Evolutionary conservation across 345 rosid species (phyloP).

Genomic region (Euphorbia pulcherrima): DNA sequence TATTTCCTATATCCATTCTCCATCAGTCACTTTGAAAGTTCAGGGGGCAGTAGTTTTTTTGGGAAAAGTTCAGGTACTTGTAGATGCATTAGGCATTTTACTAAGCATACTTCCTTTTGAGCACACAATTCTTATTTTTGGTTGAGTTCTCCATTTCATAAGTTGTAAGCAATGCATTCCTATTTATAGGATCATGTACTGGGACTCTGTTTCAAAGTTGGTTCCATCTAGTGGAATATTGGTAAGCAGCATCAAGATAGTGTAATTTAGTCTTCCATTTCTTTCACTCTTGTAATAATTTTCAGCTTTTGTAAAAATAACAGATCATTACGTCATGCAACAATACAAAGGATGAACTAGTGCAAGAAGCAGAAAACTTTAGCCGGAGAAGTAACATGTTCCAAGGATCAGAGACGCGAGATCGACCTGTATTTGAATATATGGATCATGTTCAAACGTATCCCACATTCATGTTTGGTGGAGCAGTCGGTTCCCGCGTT

Average conservation of each 20-base stretch:
- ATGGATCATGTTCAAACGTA: conserved; percentile 74
- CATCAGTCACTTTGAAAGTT: too few species aligned
- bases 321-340: conserved; percentile 82
- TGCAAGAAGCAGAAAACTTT: conserved; percentile 69
- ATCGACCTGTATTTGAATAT: conserved; percentile 49
- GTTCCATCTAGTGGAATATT: conserved; percentile 75
- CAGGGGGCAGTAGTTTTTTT: too few species aligned
- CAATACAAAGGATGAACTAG: conserved; percentile 78
- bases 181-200: conserved; percentile 68
- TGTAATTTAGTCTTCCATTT: neutral
- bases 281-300: neutral
- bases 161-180: neutral
- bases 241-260: conserved; percentile 39
- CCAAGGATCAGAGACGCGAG: conserved; percentile 29
- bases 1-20: too few species aligned
- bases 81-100: too few species aligned
- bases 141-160: neutral
- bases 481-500: conserved; percentile 79
- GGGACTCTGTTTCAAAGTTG: conserved; percentile 88
- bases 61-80: too few species aligned
- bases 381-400: conserved; percentile 38
- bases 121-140: neutral
- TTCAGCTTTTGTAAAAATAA: neutral
- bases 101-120: neutral
- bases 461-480: conserved; percentile 89